Evolutionary conservation across 23 red algal genomes (phyloP).

Genomic region (Gracilariopsis chorda): DNA sequence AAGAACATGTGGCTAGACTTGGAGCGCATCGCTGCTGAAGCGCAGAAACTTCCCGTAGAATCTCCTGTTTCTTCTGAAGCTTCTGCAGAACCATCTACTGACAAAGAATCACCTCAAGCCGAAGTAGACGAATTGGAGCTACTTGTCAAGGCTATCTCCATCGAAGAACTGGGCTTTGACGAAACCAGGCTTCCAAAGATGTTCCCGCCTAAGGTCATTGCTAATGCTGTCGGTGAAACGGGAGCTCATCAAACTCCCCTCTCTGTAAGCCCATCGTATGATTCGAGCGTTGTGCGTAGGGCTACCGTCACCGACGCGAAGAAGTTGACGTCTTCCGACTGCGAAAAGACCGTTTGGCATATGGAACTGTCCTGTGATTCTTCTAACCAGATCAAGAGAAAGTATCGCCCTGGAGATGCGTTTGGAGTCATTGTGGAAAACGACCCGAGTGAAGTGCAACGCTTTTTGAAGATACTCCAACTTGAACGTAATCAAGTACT

Average conservation of each 20-base stretch:
- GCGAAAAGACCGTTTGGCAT: conserved; percentile 62
- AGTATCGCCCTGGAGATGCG: conserved; percentile 82
- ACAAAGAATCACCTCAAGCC: neutral
- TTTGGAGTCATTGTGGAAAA: conserved; percentile 90
- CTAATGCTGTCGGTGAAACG: neutral
- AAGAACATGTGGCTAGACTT: conserved; percentile 15
- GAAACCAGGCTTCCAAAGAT: conserved; percentile 30
- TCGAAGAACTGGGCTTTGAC: conserved; percentile 54
- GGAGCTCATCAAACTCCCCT: neutral
- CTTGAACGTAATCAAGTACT: conserved; percentile 43
- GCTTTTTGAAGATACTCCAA: conserved; percentile 47
- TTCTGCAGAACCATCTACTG: neutral
- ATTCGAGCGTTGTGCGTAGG: conserved; percentile 5
- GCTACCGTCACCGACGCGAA: conserved; percentile 28
- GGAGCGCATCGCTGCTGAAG: neutral
- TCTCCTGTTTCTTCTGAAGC: neutral
- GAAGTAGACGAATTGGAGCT: neutral
- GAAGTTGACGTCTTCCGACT: conserved; percentile 30
- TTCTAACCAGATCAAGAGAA: neutral
- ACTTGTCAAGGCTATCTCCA: conserved; percentile 24
- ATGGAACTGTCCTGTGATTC: conserved; percentile 45
- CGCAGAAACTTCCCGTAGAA: neutral
- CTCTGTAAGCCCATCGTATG: conserved; percentile 22
- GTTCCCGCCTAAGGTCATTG: conserved; percentile 20
- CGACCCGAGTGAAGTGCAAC: conserved; percentile 57